Base-by-base conservation (phyloP, 1,284 basidiomycete species). In the Leccinum pachyderme region DNA sequence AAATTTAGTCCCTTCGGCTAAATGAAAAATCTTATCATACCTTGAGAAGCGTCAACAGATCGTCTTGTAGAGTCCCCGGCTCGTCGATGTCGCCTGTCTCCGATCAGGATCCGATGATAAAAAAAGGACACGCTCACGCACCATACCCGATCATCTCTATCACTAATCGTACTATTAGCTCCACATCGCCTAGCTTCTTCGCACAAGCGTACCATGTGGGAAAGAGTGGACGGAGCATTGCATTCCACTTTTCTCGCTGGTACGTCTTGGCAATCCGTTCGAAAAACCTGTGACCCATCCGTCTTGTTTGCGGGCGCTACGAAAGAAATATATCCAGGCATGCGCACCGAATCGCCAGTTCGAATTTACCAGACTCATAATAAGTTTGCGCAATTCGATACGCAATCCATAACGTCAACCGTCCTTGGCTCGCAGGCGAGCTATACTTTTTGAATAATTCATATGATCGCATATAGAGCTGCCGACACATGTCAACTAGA, bases 391-490 rank as follows among this genome's bases (percentile, higher is more conserved):
- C 93, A 47, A 96, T 95, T 37, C 86, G 83, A 70, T 84, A 89
- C 2, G 93, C 93, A 45, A 97, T 87, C 78, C 85, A 92, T 12
- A 94, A 75, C 0, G 91, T 93, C 58, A 93, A 74, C 5, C 93
- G 83, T 2, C 84, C 83, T 58, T 89, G 84, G 29, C 75, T 78
- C 33, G 60, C 52, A 60, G 68, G 68, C 45, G 80, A 71, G 37
- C 75, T 77, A 63, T 88, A 80, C 60, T 84, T 87, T 73, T 94
- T 95, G 77, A 96, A 93, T 9, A 93, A 70, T 61, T 95, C 89
- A 68, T 96, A 95, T 1, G 95, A 81, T 66, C 94, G 92, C 1
- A 91, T 95, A 65, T 93, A 94, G 1, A 97, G 79, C 90, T 94
- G 55, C n/a, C 22, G 33, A 24, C 28, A 13, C 7, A 24, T 7